Base-by-base conservation (phyloP, 2,329 filamentous ascomycete genomes). In the Paecilomyces dactylethromorphus region DNA sequence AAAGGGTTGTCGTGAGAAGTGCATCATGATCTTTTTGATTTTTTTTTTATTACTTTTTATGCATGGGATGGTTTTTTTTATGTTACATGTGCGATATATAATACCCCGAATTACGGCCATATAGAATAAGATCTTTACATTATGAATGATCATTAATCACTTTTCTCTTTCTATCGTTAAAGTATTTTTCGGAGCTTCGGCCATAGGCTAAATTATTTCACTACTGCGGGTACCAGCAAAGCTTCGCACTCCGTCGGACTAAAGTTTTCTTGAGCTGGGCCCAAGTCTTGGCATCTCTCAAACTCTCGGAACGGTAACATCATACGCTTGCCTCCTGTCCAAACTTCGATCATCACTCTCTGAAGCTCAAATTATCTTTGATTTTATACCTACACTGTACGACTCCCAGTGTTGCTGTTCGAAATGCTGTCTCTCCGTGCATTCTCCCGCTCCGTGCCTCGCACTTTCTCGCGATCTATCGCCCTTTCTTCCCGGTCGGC, bases 361-460 rank as follows among this genome's bases (percentile, higher is more conserved):
- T 24, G 57, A 31, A 12, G 13, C 22, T 21, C 21, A n/a, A 22
- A 3, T 3, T 22, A 31, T 59, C 58, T 24, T 50, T 32, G 53
- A 8, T 56, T 53, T 29, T 39, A 13, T 53, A 24, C 57, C 4
- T 39, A 26, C n/a, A 26, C 39, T 12, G 26, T 49, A 24, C n/a
- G 49, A 31, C 18, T 35, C 31, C 22, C 33, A 21, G 32, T 22
- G 13, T 54, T 50, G 18, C 45, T 31, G 55, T 62, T 64, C 74
- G 83, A 69, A 64, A 92, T 92, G 89, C 79, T 91, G 71, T 87
- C 88, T 65, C 78, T 90, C 65, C 83, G 88, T 73, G 78, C 81
- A 61, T 72, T 88, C 64, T 81, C 84, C 70, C 87, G 89, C 72
- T 83, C 86, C 55, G 84, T 86, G 71, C 87, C 89, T 67, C 85